Evolutionary conservation across 2,329 filamentous ascomycete genomes (phyloP).

Genomic region (Colletotrichum sp.): DNA sequence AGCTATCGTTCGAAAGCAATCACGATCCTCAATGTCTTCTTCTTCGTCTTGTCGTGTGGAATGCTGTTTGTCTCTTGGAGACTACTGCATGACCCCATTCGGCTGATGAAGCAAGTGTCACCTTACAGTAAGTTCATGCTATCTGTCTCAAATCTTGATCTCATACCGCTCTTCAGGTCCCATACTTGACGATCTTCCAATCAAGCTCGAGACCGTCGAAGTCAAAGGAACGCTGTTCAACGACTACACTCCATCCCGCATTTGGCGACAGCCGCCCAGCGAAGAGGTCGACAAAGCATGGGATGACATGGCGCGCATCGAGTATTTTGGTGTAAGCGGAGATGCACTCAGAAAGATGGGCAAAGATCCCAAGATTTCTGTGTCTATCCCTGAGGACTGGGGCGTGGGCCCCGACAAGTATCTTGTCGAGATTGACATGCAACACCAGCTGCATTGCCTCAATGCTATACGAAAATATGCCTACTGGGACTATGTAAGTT

Average conservation of each 20-base stretch:
- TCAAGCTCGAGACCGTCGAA: constrained; percentile 1
- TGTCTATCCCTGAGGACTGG: constrained; percentile 15
- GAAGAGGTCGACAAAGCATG: constrained; percentile 26
- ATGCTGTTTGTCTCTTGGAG: not conserved
- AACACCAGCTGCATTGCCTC: constrained; percentile 15
- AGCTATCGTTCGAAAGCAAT: not conserved
- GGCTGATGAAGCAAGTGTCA: constrained; percentile 7
- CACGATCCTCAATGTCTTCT: not conserved
- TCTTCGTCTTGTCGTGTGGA: not conserved
- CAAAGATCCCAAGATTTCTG: constrained; percentile 10
- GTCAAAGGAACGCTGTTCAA: constrained; percentile 18
- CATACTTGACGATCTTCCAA: not conserved
- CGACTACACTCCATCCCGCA: constrained; percentile 33
- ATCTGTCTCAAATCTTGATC: fast-evolving
- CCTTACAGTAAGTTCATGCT: not conserved
- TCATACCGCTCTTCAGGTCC: not conserved
- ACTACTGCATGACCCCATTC: constrained; percentile 2
- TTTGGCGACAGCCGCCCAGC: constrained; percentile 20
- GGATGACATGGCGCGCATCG: constrained; percentile 17
- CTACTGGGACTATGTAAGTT: not conserved
- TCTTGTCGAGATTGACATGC: constrained; percentile 13
- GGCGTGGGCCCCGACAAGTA: constrained; percentile 11
- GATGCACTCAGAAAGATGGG: constrained; percentile 13
- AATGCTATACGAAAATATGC: constrained; percentile 12
- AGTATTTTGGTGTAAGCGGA: constrained; percentile 13